phyloP scores from a whole-genome alignment of 1,139 yeast genomes.

The Pichia sp. region DNA sequence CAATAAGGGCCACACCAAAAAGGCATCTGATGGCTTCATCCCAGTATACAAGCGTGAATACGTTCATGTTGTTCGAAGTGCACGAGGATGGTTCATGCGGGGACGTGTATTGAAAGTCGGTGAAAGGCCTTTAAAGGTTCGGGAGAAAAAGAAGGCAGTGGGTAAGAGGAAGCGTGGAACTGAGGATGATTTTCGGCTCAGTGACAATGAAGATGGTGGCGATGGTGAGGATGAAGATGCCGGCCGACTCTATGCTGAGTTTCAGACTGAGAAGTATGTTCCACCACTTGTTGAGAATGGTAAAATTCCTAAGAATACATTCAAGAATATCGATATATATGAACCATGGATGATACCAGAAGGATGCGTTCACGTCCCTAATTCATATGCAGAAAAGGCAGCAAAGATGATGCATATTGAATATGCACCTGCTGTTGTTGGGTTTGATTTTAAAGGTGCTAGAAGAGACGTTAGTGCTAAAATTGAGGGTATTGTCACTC shows the following conservation, averaged over 20 bases:
- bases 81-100: slow-evolving; percentile 78
- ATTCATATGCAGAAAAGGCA: slow-evolving; percentile 55
- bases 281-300: slow-evolving; percentile 68
- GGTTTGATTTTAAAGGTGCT: slow-evolving; percentile 59
- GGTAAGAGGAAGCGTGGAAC: slow-evolving; percentile 9
- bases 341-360: slow-evolving; percentile 74
- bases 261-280: slow-evolving; percentile 62
- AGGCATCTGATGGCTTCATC: slow-evolving; percentile 31
- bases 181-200: slow-evolving; percentile 26
- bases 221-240: slow-evolving; percentile 41
- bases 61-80: slow-evolving; percentile 58
- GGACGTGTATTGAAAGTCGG: slow-evolving; percentile 76
- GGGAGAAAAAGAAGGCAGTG: slow-evolving; percentile 14
- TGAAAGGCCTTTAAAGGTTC: slow-evolving; percentile 51
- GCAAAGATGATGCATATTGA: slow-evolving; percentile 66
- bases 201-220: slow-evolving; percentile 32
- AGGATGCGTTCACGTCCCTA: slow-evolving; percentile 61
- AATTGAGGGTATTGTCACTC: slow-evolving; percentile 73
- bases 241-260: slow-evolving; percentile 60
- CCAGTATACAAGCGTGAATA: slow-evolving; percentile 63
- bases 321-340: slow-evolving; percentile 78
- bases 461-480: slow-evolving; percentile 52
- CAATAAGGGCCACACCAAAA: slow-evolving; percentile 28
- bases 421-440: slow-evolving; percentile 81
- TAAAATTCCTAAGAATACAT: slow-evolving; percentile 62